phyloP scores from a whole-genome alignment of 139 green algal genomes.

The Micractinium conductrix region DNA sequence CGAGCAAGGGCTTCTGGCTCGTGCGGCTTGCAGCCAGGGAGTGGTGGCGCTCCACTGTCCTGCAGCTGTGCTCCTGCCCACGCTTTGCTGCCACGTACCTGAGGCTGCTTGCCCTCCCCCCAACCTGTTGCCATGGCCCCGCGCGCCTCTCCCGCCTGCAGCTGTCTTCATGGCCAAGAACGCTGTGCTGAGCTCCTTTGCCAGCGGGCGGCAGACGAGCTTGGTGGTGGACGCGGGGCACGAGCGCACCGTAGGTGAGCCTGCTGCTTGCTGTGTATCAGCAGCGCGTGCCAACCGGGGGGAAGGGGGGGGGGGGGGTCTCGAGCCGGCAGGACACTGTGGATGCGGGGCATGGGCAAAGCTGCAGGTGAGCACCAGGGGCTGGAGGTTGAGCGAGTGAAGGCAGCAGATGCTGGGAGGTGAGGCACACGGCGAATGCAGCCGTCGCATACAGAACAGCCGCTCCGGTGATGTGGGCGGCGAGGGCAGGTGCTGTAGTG shows the following conservation, averaged over 20 bases:
- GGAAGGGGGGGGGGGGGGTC: too few relatives aligned
- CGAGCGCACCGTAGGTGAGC: conserved; percentile 70
- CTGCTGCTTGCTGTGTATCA: background rate
- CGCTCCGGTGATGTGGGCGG: too few relatives aligned
- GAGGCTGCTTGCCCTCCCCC: background rate
- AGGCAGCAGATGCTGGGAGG: too few relatives aligned
- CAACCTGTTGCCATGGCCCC: background rate
- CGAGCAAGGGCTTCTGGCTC: background rate
- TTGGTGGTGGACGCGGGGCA: conserved; percentile 91
- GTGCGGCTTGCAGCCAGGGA: background rate
- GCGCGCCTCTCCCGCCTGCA: background rate
- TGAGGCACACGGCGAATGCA: too few relatives aligned
- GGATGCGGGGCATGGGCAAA: too few relatives aligned
- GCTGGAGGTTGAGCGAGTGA: too few relatives aligned
- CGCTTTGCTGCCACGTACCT: too few relatives aligned
- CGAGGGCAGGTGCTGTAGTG: too few relatives aligned
- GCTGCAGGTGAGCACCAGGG: too few relatives aligned
- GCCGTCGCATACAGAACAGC: too few relatives aligned
- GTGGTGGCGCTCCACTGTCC: background rate
- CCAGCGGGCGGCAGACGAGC: conserved; percentile 85
- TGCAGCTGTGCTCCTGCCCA: background rate
- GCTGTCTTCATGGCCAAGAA: conserved; percentile 93
- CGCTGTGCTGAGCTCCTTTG: conserved; percentile 89
- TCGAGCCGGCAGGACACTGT: too few relatives aligned
- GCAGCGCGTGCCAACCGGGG: too few relatives aligned